Conservation (phyloP, 73 alveolate species). For the Stentor coeruleus region DNA sequence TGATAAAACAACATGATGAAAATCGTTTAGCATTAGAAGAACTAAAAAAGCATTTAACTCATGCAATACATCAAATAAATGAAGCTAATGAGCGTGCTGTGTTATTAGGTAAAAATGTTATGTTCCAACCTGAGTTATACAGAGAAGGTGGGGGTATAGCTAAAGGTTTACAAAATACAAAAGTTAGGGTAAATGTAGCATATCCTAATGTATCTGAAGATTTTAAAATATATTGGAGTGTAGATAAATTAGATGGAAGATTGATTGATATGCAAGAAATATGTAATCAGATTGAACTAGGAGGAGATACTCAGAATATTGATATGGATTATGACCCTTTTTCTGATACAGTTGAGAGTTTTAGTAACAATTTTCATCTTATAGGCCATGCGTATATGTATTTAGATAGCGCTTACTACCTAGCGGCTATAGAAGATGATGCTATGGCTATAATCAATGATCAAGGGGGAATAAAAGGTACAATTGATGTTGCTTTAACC, state of each 20-base stretch:
- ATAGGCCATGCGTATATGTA: slow-evolving; percentile 27
- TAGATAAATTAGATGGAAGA: slow-evolving; percentile 10
- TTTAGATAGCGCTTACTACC: slow-evolving; percentile 2
- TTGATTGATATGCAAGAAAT: slow-evolving; percentile 21
- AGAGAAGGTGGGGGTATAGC: neutral
- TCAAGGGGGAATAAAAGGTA: slow-evolving; percentile 19
- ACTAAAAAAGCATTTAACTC: neutral
- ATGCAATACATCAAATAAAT: slow-evolving; percentile 16
- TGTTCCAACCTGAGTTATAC: slow-evolving; percentile 2
- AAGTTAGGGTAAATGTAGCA: slow-evolving; percentile 15
- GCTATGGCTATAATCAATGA: neutral
- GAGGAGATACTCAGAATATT: slow-evolving; percentile 18
- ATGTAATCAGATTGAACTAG: neutral
- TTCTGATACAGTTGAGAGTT: neutral
- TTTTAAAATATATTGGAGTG: slow-evolving; percentile 7
- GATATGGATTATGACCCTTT: slow-evolving; percentile 20
- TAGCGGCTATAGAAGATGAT: neutral
- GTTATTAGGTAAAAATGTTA: neutral
- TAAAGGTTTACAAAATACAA: neutral
- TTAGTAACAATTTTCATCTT: neutral
- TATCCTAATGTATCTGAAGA: slow-evolving; percentile 3
- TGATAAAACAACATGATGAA: slow-evolving; percentile 22
- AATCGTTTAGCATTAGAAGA: neutral
- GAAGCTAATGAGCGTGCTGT: slow-evolving; percentile 28
- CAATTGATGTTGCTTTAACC: neutral